phyloP scores from a whole-genome alignment of 2,329 filamentous ascomycete species.

The Fusarium bulbicola region DNA sequence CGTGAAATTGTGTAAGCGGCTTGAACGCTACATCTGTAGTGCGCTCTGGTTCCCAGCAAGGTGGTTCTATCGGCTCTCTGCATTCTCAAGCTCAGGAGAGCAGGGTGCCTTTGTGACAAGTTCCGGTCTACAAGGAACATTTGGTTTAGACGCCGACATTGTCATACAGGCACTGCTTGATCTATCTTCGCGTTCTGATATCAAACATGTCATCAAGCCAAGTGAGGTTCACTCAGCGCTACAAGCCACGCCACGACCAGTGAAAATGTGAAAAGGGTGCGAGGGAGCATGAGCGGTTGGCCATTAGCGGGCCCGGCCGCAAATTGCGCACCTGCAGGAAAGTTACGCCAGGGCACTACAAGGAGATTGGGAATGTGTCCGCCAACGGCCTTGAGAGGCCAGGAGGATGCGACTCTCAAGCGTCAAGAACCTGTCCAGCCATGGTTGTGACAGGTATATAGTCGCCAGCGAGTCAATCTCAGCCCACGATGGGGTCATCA shows the following conservation, averaged over 20 bases:
- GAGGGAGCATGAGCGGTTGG: slow-evolving; percentile 16
- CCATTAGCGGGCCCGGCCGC: slow-evolving; percentile 28
- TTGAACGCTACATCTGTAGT: slow-evolving; percentile 25
- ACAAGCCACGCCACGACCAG: slow-evolving; percentile 27
- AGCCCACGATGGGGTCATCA: slow-evolving; percentile 9
- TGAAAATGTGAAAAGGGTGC: slow-evolving; percentile 11
- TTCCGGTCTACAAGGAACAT: background rate
- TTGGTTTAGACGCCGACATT: background rate
- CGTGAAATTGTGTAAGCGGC: slow-evolving; percentile 38
- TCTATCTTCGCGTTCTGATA: slow-evolving; percentile 1
- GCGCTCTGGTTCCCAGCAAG: slow-evolving; percentile 27
- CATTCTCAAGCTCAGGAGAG: slow-evolving; percentile 15
- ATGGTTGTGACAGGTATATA: slow-evolving; percentile 5
- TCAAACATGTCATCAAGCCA: slow-evolving; percentile 9
- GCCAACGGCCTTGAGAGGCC: slow-evolving; percentile 11
- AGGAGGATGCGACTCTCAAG: slow-evolving; percentile 4
- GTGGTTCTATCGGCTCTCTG: slow-evolving; percentile 27
- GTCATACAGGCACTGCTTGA: background rate
- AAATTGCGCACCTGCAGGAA: slow-evolving; percentile 37
- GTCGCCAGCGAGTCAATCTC: slow-evolving; percentile 20
- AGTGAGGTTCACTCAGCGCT: slow-evolving; percentile 15
- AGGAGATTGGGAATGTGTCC: slow-evolving; percentile 25
- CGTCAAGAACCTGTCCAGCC: slow-evolving; percentile 1
- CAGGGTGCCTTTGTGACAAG: slow-evolving; percentile 9
- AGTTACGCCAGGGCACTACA: slow-evolving; percentile 23